Base-by-base conservation (phyloP, 2,329 filamentous ascomycete genomes). In the Sporothrix humicola region DNA sequence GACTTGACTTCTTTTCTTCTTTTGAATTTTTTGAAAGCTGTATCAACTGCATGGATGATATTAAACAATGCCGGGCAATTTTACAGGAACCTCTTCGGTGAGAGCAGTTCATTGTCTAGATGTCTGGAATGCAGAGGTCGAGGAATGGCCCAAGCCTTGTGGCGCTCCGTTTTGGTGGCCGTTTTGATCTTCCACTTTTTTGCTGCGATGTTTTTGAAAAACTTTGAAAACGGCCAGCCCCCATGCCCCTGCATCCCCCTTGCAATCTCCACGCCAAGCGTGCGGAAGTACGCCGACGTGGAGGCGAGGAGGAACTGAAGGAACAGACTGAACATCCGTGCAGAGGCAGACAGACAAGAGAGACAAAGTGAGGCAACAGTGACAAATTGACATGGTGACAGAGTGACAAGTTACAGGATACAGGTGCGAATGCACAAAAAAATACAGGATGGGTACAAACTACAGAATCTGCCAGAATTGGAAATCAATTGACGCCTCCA, bases 211-310 rank as follows among this genome's bases (percentile, higher is more conserved):
- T 48, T 56, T 56, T 12, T 12, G 52, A 52, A 52, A 52, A 17
- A 20, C 23, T 58, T 31, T 13, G 17, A 26, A 66, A 54, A 69
- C 46, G 13, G 46, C 65, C 20, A 44, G 37, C 46, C 31, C 31
- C 31, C 31, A 5, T 37, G 4, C 31, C 23, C 66, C 15, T 42
- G 66, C 31, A 5, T 56, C 8, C 48, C 48, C 50, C 66, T 37
- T 56, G 66, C 9, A 69, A 56, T 69, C 50, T 69, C 66, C 66
- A 44, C 48, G 50, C 50, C 65, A 52, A 52, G 65, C 65, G 3
- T 23, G 20, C 20, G 42, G 12, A 66, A 63, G 58, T 63, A 44
- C 58, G 56, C 56, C 56, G 56, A 31, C 54, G 23, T 58, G 13
- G 54, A 59, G 56, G 56, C 56, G 26, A 59, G 26, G 37, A 59